A percentile compares a stretch with the other conserved stretches of the same genome.
These are phyloP conservation scores for Mytilinidion resinicola DNA, from an alignment of 495 filamentous ascomycete genomes.

Conservation along the genomic window DNA sequence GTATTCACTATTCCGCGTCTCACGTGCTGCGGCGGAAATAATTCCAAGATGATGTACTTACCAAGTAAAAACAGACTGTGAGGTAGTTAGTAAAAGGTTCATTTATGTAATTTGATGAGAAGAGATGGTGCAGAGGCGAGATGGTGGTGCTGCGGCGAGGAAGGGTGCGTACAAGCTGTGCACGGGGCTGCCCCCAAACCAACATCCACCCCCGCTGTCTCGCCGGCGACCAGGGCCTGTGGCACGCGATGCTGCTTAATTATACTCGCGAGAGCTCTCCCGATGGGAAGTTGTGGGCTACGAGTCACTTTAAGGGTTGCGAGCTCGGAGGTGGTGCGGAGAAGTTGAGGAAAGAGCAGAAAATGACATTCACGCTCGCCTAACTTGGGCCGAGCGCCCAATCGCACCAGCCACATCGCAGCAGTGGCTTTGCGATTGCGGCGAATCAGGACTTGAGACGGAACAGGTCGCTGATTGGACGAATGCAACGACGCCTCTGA, in stretches of 20 bases:
- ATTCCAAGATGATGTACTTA: too few species aligned
- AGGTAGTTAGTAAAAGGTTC: too few species aligned
- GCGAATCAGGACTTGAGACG: too few species aligned
- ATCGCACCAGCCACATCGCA: neutral
- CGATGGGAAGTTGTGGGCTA: neutral
- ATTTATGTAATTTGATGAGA: too few species aligned
- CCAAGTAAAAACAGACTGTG: too few species aligned
- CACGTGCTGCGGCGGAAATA: too few species aligned
- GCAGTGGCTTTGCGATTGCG: neutral
- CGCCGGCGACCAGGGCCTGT: neutral
- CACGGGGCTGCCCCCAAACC: neutral
- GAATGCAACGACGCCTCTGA: too few species aligned
- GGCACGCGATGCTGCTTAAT: neutral
- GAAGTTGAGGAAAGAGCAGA: neutral
- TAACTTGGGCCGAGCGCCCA: neutral
- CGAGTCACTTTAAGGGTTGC: neutral
- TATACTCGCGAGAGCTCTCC: neutral
- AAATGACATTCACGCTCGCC: constrained; percentile 4
- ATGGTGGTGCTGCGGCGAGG: too few species aligned
- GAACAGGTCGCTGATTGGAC: too few species aligned
- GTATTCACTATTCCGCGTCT: too few species aligned
- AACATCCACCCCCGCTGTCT: neutral
- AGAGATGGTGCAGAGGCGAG: too few species aligned
- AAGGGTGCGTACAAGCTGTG: neutral
- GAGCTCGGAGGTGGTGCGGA: neutral